Evolutionary conservation across 225 moss, liverwort and hornwort species (phyloP).

Genomic region (Physcomitrellopsis africana): DNA sequence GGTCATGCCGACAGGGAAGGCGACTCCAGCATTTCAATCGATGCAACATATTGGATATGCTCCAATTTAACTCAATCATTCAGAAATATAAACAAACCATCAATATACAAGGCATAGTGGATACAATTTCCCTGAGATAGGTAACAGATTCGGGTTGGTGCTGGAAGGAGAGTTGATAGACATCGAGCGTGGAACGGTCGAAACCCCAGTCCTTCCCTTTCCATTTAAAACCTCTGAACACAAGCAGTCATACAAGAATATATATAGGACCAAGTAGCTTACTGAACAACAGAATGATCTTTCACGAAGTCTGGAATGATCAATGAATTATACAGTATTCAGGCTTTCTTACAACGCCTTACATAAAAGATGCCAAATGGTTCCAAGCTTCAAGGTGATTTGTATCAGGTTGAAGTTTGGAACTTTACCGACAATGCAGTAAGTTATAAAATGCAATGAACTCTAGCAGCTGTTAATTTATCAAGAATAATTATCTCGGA

Average conservation of each 20-base stretch:
- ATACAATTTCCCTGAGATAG: slow-evolving; percentile 42
- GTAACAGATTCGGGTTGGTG: slow-evolving; percentile 29
- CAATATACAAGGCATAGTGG: slow-evolving; percentile 22
- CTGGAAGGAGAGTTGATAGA: slow-evolving; percentile 39
- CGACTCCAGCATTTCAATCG: slow-evolving; percentile 1
- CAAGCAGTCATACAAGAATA: slow-evolving; percentile 22
- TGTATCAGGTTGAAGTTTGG: background rate
- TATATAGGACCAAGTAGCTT: background rate
- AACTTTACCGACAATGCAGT: background rate
- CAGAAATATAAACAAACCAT: slow-evolving; percentile 17
- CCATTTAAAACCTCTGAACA: slow-evolving; percentile 32
- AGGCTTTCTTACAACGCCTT: background rate
- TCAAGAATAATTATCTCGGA: background rate
- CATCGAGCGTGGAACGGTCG: slow-evolving; percentile 48
- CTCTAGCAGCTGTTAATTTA: background rate
- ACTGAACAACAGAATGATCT: background rate
- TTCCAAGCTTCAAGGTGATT: background rate
- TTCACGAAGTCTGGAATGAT: slow-evolving; percentile 25
- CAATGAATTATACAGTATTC: background rate
- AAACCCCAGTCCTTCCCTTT: slow-evolving; percentile 30
- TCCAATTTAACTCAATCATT: background rate
- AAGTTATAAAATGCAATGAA: background rate
- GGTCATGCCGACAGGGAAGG: slow-evolving; percentile 10
- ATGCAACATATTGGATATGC: slow-evolving; percentile 2
- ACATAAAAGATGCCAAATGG: background rate